Percentiles rank a stretch among this genome's conserved stretches.
phyloP scores from a whole-genome alignment of 768 basidiomycete species.

The Phanerochaete sordida region DNA sequence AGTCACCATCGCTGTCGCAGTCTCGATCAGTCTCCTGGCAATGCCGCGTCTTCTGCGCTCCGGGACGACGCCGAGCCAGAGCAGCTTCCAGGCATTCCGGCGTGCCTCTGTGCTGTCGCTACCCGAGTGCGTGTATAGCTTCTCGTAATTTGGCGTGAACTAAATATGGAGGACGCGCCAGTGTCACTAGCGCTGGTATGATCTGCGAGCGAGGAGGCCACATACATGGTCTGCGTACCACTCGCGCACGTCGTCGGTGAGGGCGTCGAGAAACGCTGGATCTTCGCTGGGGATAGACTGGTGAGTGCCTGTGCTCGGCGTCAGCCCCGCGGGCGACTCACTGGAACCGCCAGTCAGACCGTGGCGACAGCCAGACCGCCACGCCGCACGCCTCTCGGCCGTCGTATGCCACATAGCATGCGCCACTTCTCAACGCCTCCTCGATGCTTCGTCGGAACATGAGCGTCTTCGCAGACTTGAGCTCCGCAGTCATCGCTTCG shows the following conservation, averaged over 20 bases:
- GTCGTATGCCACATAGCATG: conserved; percentile 7
- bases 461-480: not conserved
- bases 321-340: not conserved
- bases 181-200: not conserved
- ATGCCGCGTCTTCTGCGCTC: conserved; percentile 8
- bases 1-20: conserved; percentile 3
- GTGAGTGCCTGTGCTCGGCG: not conserved
- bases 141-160: conserved; percentile 11
- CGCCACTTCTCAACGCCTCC: conserved; percentile 7
- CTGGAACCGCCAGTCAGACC: conserved; percentile 13
- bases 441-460: conserved; percentile 8
- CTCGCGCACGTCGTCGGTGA: conserved; percentile 6
- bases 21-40: conserved; percentile 3
- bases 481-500: conserved; percentile 8
- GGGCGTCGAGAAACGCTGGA: not conserved
- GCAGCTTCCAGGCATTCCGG: conserved; percentile 10
- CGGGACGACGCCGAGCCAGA: conserved; percentile 9
- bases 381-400: conserved; percentile 3
- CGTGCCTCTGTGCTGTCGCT: not conserved
- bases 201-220: not conserved
- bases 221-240: conserved; percentile 14
- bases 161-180: not conserved
- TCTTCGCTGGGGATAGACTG: conserved; percentile 6
- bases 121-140: conserved; percentile 5
- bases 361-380: conserved; percentile 9